Base-by-base conservation (phyloP, 2,329 filamentous ascomycete genomes). In the Hypoxylon sp. region DNA sequence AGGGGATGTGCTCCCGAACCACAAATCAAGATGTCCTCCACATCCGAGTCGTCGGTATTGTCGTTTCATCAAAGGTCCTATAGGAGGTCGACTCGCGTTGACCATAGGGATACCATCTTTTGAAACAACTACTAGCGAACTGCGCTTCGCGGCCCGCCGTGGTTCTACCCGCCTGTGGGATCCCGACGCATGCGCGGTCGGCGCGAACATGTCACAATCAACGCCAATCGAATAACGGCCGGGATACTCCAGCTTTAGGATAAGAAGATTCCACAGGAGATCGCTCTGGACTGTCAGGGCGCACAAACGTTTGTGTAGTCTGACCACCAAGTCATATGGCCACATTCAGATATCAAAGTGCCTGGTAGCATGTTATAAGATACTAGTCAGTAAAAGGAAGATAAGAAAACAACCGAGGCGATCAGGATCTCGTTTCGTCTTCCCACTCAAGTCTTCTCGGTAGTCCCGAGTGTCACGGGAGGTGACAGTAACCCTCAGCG, bases 391-490 rank as follows among this genome's bases (percentile, higher is more conserved):
- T 28, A 22, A 14, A 20, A 24, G 32, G 26, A 20, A 36, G 3
- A 18, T 18, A 33, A 14, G 30, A 30, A 51, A 22, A 20, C 42
- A 18, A 58, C 28, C 40, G 24, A 42, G 51, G 44, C 42, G 30
- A 36, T 32, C 53, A 44, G 30, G 53, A 54, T 57, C 51, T 53
- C 46, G 42, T 56, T 65, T 50, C n/a, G 49, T 64, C 51, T 38
- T 62, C 55, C 63, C 63, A 52, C 53, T 55, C 32, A 42, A 58
- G 52, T 16, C 44, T 63, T 53, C 42, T 66, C 60, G 54, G 52
- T 51, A 46, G 55, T 68, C 36, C 55, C 52, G 63, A 66, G 55
- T 61, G 66, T 55, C 62, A 60, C 58, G 54, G 54, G 58, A 54
- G 58, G 51, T 64, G 42, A 56, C 36, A 52, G 49, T n/a, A 55